Evolutionary conservation across 2,329 filamentous ascomycete species (phyloP).

Genomic region (Calonectria leucothoes): DNA sequence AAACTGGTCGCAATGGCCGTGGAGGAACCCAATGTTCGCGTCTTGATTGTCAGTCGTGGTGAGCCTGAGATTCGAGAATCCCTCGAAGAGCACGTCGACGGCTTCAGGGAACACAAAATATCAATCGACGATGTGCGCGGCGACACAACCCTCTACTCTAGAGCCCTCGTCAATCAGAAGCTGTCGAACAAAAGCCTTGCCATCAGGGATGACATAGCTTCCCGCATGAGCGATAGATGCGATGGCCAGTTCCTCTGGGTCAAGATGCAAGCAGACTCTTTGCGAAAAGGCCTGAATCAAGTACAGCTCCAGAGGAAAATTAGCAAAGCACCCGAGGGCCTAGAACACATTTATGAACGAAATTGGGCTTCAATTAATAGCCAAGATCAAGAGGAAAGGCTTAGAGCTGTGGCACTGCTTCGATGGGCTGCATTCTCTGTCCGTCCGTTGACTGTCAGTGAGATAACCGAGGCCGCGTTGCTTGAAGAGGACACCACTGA

Average conservation of each 20-base stretch:
- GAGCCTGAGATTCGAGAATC: neutral
- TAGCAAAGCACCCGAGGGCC: slow-evolving; percentile 40
- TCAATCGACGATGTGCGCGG: neutral
- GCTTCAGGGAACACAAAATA: neutral
- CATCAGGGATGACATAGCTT: slow-evolving; percentile 29
- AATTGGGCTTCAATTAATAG: slow-evolving; percentile 43
- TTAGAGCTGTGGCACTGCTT: slow-evolving; percentile 39
- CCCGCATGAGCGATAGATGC: slow-evolving; percentile 40
- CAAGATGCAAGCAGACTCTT: slow-evolving; percentile 40
- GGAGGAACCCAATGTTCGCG: neutral
- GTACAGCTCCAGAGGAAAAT: slow-evolving; percentile 44
- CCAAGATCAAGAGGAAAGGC: slow-evolving; percentile 22
- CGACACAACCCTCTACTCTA: neutral
- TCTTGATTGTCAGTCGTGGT: neutral
- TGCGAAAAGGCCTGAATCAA: slow-evolving; percentile 40
- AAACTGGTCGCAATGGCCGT: neutral
- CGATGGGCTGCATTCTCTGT: slow-evolving; percentile 43
- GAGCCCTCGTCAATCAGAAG: slow-evolving; percentile 39
- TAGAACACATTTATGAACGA: slow-evolving; percentile 44
- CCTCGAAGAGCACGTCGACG: neutral
- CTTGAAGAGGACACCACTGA: neutral
- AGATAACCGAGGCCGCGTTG: slow-evolving; percentile 2
- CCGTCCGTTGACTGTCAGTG: slow-evolving; percentile 19
- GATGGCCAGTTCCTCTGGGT: slow-evolving; percentile 50
- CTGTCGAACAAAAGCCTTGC: slow-evolving; percentile 39